Evolutionary conservation across 441 rosid genomes (phyloP), one percentile per base, ranked within the genome.

Genomic region (Brassica hybrid): DNA sequence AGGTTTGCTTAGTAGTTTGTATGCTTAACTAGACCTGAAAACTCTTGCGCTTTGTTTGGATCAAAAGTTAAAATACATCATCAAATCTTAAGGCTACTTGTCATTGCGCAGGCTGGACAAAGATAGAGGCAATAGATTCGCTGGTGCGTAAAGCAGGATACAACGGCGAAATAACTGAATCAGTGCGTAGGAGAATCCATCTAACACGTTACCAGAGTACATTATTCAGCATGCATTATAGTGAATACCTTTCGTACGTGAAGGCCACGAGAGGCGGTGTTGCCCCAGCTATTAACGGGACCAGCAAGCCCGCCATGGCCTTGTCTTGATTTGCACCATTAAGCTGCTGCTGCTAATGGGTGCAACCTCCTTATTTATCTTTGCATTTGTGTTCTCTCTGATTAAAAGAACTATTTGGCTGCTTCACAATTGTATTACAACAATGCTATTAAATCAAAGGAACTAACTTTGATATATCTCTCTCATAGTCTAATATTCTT

Each of bases 201-300:
- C 83, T 96, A 85, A 96, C 95, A 7, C 96, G 97, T 18, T 96
- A 96, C 84, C 97, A 91, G 84, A 96, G 98, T 84, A 92, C 98
- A 21, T 9, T 93, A 65, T 96, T 89, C 85, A 83, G 89, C 7
- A 69, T 96, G 99, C 83, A 84, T 68, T 93, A 88, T 36, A 85
- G 88, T 4, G 99, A 93, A 12, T 96, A 96, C 66, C 85, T 79
- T 72, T 83, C 92, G 0, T 88, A 86, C 65, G 95, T 96, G 66
- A 89, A 79, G 87, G 83, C 85, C 25, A 88, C 84, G 21, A 88
- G 96, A 83, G 96, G 93, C 17, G 79, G 63, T 25, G 14, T 74
- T 74, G 87, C 77, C 70, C 91, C 90, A 0, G 21, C 72, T 84
- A 78, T 88, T 86, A 86, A 65, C 61, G 95, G 94, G 80, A 83